A percentile compares a stretch with the other conserved stretches of the same genome.
Evolutionary conservation across 148 eudicot species (phyloP).

Genomic region (Linanthus parryae): DNA sequence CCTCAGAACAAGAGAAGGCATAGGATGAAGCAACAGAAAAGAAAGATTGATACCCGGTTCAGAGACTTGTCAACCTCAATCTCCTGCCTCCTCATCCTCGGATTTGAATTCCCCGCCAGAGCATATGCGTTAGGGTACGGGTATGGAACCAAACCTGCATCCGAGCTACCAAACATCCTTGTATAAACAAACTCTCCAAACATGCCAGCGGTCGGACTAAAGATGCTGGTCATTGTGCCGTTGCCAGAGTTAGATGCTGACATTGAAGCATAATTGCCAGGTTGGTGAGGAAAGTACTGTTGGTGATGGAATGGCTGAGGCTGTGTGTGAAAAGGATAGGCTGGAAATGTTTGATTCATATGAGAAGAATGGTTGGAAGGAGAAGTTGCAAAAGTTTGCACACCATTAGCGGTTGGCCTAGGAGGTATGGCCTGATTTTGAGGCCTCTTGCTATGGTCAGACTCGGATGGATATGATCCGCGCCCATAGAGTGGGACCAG

Average conservation of each 20-base stretch:
- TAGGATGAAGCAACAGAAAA: constrained; percentile 53
- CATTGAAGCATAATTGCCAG: constrained; percentile 29
- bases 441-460: constrained; percentile 26
- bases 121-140: constrained; percentile 44
- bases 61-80: constrained; percentile 65
- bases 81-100: constrained; percentile 71
- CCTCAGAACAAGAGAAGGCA: constrained; percentile 39
- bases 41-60: constrained; percentile 55
- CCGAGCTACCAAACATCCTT: constrained; percentile 58
- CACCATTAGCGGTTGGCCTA: constrained; percentile 45
- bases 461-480: constrained; percentile 30
- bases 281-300: constrained; percentile 20
- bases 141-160: constrained; percentile 35
- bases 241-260: constrained; percentile 27
- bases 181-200: constrained; percentile 69
- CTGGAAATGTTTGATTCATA: no score
- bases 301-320: constrained; percentile 27
- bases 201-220: constrained; percentile 52
- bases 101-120: constrained; percentile 19
- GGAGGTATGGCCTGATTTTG: constrained; percentile 38
- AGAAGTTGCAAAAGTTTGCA: constrained; percentile 11
- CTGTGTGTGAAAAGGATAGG: constrained; percentile 20
- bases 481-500: constrained; percentile 75
- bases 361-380: constrained; percentile 12
- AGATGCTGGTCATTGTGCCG: constrained; percentile 31